Evolutionary conservation across 2,329 filamentous ascomycete species (phyloP).

Genomic region (Scleromitrula shiraiana): DNA sequence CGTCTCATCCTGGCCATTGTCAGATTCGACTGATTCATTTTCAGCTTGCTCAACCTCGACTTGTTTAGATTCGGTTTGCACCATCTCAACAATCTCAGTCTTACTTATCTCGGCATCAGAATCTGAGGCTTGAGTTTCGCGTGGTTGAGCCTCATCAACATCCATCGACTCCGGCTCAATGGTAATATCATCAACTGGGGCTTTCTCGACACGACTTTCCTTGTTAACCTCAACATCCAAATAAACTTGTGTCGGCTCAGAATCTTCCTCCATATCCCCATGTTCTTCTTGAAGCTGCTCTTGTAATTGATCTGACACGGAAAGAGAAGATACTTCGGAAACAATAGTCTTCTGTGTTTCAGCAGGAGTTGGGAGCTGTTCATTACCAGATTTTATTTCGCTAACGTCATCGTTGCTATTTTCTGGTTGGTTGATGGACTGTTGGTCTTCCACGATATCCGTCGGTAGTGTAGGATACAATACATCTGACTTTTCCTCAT

Average conservation of each 20-base stretch:
- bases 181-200: no score
- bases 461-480: neutral
- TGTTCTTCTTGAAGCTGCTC: slow-evolving; percentile 5
- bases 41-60: neutral
- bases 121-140: no score
- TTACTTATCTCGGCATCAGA: neutral
- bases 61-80: neutral
- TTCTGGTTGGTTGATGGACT: neutral
- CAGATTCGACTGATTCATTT: neutral
- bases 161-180: neutral
- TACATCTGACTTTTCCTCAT: no score
- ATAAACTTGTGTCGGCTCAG: neutral
- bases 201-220: no score
- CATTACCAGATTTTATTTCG: neutral
- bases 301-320: slow-evolving; percentile 6
- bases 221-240: neutral
- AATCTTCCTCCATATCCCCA: slow-evolving; percentile 2
- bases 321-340: neutral
- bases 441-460: neutral
- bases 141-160: no score
- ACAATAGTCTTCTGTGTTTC: slow-evolving; percentile 1
- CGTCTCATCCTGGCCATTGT: neutral
- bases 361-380: slow-evolving; percentile 4
- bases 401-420: neutral
- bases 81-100: neutral